Conservation (phyloP, 2,329 filamentous ascomycete species). For the Fusarium luffae region DNA sequence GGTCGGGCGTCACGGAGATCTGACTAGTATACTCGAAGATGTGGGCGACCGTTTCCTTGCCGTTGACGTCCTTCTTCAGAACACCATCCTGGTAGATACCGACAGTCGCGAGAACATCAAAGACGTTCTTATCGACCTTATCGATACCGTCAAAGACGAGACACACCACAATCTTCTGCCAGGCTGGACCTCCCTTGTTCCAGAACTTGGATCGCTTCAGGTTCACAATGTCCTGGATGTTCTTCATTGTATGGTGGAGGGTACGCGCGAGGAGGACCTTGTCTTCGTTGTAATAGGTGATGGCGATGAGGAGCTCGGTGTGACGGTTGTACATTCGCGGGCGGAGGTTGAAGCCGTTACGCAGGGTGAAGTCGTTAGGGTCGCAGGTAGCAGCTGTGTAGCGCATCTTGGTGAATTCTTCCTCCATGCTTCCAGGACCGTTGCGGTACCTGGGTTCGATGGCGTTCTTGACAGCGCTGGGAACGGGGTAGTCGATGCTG, state of each 20-base stretch:
- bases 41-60: conserved; percentile 42
- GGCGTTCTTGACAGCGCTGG: conserved; percentile 44
- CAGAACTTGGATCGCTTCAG: conserved; percentile 43
- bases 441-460: conserved; percentile 38
- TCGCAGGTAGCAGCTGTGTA: conserved; percentile 45
- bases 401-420: conserved; percentile 43
- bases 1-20: conserved; percentile 42
- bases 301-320: conserved; percentile 42
- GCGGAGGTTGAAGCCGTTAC: conserved; percentile 43
- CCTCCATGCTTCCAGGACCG: conserved; percentile 32
- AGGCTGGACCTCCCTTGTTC: conserved; percentile 43
- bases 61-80: conserved; percentile 43
- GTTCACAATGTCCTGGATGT: conserved; percentile 43
- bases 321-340: conserved; percentile 44
- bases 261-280: conserved; percentile 44
- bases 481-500: conserved; percentile 43
- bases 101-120: conserved; percentile 41
- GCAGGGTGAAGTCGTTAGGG: conserved; percentile 42
- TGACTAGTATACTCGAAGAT: conserved; percentile 45
- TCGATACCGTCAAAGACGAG: conserved; percentile 43
- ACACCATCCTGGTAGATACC: conserved; percentile 44
- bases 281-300: conserved; percentile 45
- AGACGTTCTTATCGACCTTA: conserved; percentile 44
- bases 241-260: conserved; percentile 42
- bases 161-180: conserved; percentile 44